Base-by-base conservation (phyloP, 2,329 filamentous ascomycete species). In the Botrytis elliptica region DNA sequence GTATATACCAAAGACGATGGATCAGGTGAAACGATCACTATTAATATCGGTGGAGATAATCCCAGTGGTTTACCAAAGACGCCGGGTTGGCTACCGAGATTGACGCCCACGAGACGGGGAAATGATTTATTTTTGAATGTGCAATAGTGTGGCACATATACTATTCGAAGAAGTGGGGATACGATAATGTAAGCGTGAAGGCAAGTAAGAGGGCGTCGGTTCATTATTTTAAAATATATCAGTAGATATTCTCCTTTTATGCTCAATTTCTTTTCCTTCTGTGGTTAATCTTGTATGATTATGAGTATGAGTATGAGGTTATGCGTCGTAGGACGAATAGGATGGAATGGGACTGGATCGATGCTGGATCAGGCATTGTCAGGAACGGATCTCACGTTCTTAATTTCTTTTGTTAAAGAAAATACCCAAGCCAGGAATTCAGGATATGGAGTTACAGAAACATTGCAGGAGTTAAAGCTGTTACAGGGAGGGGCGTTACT, bases 51-150 rank as follows among this genome's bases (percentile, higher is more conserved):
- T n/a, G 29, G 9, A 8, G 10, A 68, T 22, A 29, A 57, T 33
- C 9, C 49, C 10, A 9, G 4, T 20, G 29, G 52, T 46, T 18
- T 70, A 55, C 85, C 86, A 0, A 81, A 81, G 52, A 87, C 86
- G 55, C 89, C 89, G 0, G 85, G 85, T 1, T 91, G 90, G 89
- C 84, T 89, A 77, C 90, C 90, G 4, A 87, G 86, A 76, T 79
- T 93, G 77, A 93, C 91, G 64, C 91, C 91, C 4, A 90, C 89
- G 73, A 84, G 90, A 75, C 85, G 89, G 67, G 91, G 91, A 0
- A 88, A 91, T 40, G 90, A 93, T 79, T 79, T 93, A 74, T 91
- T 87, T 76, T 79, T 90, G 77, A 86, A 87, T 76, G 87, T 90
- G 75, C 84, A 85, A 52, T 60, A 29, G n/a, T 38, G 52, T 4